Conservation (phyloP, 2,329 filamentous ascomycete species). For the Penicillium sp. region DNA sequence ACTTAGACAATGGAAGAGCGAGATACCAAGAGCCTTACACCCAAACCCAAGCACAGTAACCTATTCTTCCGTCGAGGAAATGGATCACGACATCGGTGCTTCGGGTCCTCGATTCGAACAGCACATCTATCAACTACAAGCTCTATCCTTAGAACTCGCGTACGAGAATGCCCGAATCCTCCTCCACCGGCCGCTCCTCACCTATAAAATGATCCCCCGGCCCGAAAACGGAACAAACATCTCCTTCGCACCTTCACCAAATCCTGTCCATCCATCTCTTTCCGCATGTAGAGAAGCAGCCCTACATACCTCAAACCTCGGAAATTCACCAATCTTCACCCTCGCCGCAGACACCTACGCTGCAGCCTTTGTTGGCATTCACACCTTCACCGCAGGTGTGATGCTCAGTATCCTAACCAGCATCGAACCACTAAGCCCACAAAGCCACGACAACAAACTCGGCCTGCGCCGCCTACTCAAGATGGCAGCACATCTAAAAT, state of each 20-base stretch:
- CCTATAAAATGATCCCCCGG: constrained; percentile 19
- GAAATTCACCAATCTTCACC: constrained; percentile 9
- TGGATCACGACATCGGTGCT: constrained; percentile 29
- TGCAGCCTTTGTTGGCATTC: constrained; percentile 28
- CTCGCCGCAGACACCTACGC: constrained; percentile 30
- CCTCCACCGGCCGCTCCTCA: constrained; percentile 30
- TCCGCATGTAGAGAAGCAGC: constrained; percentile 26
- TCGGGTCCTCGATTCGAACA: constrained; percentile 26
- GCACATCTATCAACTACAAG: constrained; percentile 37
- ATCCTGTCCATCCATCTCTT: constrained; percentile 13
- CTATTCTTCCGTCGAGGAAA: constrained; percentile 23
- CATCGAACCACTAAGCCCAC: constrained; percentile 22
- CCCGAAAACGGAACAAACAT: background rate
- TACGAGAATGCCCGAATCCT: constrained; percentile 42
- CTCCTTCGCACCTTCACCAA: background rate
- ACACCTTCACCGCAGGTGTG: constrained; percentile 31
- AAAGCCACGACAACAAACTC: constrained; percentile 22
- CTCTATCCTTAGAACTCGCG: constrained; percentile 37
- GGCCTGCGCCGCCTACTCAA: constrained; percentile 24
- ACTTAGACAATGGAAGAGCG: constrained; percentile 20
- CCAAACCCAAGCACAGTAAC: background rate
- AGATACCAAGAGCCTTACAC: constrained; percentile 17
- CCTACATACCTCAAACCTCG: constrained; percentile 19
- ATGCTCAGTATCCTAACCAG: constrained; percentile 28
- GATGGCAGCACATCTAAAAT: constrained; percentile 23